Percentiles rank a stretch among this genome's conserved stretches.
phyloP scores from a whole-genome alignment of 345 rosid genomes.

The Draba incana region DNA sequence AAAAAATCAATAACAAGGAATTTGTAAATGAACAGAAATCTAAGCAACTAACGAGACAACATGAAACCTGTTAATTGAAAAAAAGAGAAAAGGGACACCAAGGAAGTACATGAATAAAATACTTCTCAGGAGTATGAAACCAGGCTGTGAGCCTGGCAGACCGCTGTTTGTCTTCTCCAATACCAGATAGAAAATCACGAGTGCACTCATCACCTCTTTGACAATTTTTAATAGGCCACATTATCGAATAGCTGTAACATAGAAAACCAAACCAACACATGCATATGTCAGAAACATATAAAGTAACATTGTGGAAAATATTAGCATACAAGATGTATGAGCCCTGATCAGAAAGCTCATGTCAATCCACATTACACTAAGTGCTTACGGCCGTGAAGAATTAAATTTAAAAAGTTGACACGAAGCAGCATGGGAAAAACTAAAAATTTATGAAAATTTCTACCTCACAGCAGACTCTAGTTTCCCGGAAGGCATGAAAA shows the following conservation, averaged over 20 bases:
- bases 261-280: slow-evolving; percentile 18
- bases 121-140: slow-evolving; percentile 81
- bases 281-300: slow-evolving; percentile 20
- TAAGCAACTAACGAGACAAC: slow-evolving; percentile 1
- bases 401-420: not conserved
- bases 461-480: slow-evolving; percentile 91
- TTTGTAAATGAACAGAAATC: slow-evolving; percentile 30
- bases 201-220: slow-evolving; percentile 76
- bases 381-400: not conserved
- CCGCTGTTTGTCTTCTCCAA: slow-evolving; percentile 92
- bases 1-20: slow-evolving; percentile 33
- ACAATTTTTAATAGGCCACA: slow-evolving; percentile 74
- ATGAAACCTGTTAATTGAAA: slow-evolving; percentile 12
- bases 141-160: slow-evolving; percentile 94
- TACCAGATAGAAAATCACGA: slow-evolving; percentile 82
- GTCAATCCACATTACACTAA: slow-evolving; percentile 16
- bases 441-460: not conserved
- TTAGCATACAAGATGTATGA: slow-evolving; percentile 7
- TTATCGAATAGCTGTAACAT: slow-evolving; percentile 69
- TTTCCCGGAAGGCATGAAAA: slow-evolving; percentile 85
- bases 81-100: not conserved
- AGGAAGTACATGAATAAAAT: slow-evolving; percentile 66
- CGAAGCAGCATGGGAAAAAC: slow-evolving; percentile 20
- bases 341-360: slow-evolving; percentile 16
- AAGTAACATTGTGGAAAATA: not conserved